Evolutionary conservation across 2,329 filamentous ascomycete species (phyloP).

Genomic region (Bipolaris zeicola): DNA sequence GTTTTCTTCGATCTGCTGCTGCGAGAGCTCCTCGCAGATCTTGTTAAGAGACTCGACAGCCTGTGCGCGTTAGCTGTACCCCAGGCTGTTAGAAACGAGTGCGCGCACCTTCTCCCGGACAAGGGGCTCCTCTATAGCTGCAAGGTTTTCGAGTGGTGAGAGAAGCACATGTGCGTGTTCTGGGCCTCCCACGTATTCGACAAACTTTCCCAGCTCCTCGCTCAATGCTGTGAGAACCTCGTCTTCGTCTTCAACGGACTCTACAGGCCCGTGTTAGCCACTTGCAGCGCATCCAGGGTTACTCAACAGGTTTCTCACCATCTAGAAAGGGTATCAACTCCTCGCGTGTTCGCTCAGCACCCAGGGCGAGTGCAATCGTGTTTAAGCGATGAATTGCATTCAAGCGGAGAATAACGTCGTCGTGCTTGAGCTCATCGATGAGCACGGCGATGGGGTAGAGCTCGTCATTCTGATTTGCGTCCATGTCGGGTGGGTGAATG

Average conservation of each 20-base stretch:
- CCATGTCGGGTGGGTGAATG: constrained; percentile 63
- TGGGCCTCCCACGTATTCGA: constrained; percentile 95
- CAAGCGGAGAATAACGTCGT: constrained; percentile 95
- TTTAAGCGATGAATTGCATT: constrained; percentile 98
- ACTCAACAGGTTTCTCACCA: constrained; percentile 66
- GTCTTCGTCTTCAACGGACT: constrained; percentile 98
- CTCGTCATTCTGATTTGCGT: constrained; percentile 94
- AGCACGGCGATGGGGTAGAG: constrained; percentile 99
- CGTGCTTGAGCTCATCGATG: constrained; percentile 99
- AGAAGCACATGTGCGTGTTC: constrained; percentile 95
- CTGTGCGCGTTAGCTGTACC: constrained; percentile 57
- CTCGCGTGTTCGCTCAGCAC: constrained; percentile 94
- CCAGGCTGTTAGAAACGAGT: background rate
- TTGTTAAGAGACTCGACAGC: constrained; percentile 99
- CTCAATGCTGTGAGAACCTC: constrained; percentile 96
- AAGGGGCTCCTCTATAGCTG: constrained; percentile 96
- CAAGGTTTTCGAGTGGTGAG: constrained; percentile 95
- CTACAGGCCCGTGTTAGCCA: constrained; percentile 58
- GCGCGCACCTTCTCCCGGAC: constrained; percentile 87
- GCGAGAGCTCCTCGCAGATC: constrained; percentile 90
- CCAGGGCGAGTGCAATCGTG: constrained; percentile 94
- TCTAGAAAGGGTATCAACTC: constrained; percentile 99
- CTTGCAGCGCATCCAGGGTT: background rate
- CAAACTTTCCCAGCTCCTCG: constrained; percentile 94
- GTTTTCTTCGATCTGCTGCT: constrained; percentile 93